phyloP scores from a whole-genome alignment of 768 basidiomycete species.

The Coprinopsis sp. region DNA sequence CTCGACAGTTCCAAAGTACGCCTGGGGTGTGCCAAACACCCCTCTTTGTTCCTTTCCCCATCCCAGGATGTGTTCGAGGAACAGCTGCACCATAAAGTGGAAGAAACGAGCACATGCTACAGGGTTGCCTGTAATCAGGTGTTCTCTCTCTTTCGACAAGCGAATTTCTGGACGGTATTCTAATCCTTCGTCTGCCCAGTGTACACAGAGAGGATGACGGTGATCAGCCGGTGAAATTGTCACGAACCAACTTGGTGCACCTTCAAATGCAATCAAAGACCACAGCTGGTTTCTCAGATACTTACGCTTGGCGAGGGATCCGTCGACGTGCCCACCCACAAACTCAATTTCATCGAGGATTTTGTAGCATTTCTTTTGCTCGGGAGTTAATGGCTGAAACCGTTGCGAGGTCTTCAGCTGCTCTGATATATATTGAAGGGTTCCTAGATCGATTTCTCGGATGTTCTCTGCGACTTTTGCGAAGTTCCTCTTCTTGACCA shows the following conservation, averaged over 20 bases:
- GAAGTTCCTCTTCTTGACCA: slow-evolving; percentile 16
- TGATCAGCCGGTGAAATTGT: slow-evolving; percentile 2
- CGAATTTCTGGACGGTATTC: not conserved
- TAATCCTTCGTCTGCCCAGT: not conserved
- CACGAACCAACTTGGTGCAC: slow-evolving; percentile 2
- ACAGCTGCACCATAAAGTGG: not conserved
- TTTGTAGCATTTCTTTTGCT: not conserved
- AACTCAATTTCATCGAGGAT: slow-evolving; percentile 1
- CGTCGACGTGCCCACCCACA: not conserved
- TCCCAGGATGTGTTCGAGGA: not conserved
- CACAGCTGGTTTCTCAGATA: not conserved
- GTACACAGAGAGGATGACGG: slow-evolving; percentile 1
- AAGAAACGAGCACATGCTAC: not conserved
- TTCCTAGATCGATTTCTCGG: slow-evolving; percentile 14
- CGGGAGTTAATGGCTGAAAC: not conserved
- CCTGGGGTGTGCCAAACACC: not conserved
- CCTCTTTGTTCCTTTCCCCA: not conserved
- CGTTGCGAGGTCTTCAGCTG: not conserved
- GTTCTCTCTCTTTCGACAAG: not conserved
- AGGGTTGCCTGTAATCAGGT: not conserved
- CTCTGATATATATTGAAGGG: slow-evolving; percentile 5
- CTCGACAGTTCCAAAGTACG: slow-evolving; percentile 3
- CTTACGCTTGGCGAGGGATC: slow-evolving; percentile 3
- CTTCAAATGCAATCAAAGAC: slow-evolving; percentile 1
- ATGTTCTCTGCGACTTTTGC: slow-evolving; percentile 16